Conservation (phyloP, 768 basidiomycete genomes). For the Hortiboletus flavorubellus region DNA sequence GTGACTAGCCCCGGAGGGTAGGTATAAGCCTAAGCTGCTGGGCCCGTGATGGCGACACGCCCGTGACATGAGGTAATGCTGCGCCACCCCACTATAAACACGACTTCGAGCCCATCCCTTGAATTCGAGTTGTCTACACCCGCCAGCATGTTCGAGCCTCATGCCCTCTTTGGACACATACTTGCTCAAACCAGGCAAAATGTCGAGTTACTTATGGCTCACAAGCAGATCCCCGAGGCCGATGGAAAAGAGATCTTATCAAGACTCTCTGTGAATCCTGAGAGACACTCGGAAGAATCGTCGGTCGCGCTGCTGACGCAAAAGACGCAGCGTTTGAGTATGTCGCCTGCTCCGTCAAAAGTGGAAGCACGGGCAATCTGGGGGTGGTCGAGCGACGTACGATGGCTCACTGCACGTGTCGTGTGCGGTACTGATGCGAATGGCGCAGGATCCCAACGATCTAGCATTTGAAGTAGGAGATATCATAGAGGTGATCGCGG, state of each 20-base stretch:
- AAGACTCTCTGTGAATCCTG: slow-evolving; percentile 32
- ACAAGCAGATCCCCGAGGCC: slow-evolving; percentile 38
- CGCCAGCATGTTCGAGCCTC: slow-evolving; percentile 23
- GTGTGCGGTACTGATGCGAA: slow-evolving; percentile 4
- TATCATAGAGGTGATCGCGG: slow-evolving; percentile 72
- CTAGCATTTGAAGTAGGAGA: slow-evolving; percentile 74
- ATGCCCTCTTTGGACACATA: slow-evolving; percentile 34
- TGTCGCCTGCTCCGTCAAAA: slow-evolving; percentile 26
- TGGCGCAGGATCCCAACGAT: slow-evolving; percentile 66
- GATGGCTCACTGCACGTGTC: not conserved
- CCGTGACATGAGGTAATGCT: slow-evolving; percentile 22
- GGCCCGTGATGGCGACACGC: not conserved
- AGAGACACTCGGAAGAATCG: slow-evolving; percentile 16
- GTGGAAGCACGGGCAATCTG: slow-evolving; percentile 30
- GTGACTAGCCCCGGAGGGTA: too few relatives aligned
- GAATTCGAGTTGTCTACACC: not conserved
- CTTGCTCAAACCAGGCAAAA: slow-evolving; percentile 46
- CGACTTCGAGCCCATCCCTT: not conserved
- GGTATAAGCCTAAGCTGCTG: too few relatives aligned
- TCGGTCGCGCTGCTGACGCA: slow-evolving; percentile 22
- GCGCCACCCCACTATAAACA: slow-evolving; percentile 14
- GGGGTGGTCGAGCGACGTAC: slow-evolving; percentile 31
- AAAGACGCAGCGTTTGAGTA: slow-evolving; percentile 17
- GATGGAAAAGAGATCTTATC: slow-evolving; percentile 40
- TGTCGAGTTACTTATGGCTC: slow-evolving; percentile 42